Conservation (phyloP, 805 yeast species). For the Wickerhamiella spandovensis region DNA sequence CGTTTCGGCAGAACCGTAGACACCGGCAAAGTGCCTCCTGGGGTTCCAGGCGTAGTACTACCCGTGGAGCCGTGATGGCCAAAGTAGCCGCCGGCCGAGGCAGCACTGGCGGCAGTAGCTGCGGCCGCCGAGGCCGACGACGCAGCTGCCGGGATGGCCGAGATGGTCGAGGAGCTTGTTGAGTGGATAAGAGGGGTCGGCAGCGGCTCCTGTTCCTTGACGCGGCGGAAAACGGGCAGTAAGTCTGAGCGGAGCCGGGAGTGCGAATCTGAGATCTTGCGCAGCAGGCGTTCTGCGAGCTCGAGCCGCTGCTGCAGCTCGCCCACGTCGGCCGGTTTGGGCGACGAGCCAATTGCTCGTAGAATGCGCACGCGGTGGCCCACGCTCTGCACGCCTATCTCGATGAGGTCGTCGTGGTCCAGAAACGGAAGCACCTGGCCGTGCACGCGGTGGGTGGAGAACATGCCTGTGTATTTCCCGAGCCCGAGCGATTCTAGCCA, state of each 20-base stretch:
- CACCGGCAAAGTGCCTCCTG: background rate
- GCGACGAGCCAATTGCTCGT: constrained; percentile 39
- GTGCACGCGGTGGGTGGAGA: constrained; percentile 48
- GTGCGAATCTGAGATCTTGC: constrained; percentile 40
- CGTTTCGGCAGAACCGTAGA: background rate
- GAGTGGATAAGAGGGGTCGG: constrained; percentile 41
- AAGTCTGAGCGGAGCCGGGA: constrained; percentile 48
- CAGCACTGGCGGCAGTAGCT: background rate
- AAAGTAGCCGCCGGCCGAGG: background rate
- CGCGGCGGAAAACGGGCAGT: constrained; percentile 45
- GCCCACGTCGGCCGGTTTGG: background rate
- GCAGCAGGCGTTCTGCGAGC: constrained; percentile 25
- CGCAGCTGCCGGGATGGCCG: background rate
- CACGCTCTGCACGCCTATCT: constrained; percentile 47
- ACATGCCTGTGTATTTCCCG: constrained; percentile 19
- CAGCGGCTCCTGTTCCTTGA: constrained; percentile 51
- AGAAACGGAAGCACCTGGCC: constrained; percentile 63
- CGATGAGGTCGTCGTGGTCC: constrained; percentile 56
- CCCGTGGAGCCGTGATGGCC: background rate
- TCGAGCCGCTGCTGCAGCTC: constrained; percentile 18
- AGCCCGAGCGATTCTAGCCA: constrained; percentile 2
- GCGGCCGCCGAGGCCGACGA: background rate
- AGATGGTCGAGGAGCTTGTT: background rate
- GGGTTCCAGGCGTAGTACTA: background rate
- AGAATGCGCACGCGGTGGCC: constrained; percentile 48